Evolutionary conservation across 1,284 basidiomycete genomes (phyloP).

Genomic region (Ustilago lituana): DNA sequence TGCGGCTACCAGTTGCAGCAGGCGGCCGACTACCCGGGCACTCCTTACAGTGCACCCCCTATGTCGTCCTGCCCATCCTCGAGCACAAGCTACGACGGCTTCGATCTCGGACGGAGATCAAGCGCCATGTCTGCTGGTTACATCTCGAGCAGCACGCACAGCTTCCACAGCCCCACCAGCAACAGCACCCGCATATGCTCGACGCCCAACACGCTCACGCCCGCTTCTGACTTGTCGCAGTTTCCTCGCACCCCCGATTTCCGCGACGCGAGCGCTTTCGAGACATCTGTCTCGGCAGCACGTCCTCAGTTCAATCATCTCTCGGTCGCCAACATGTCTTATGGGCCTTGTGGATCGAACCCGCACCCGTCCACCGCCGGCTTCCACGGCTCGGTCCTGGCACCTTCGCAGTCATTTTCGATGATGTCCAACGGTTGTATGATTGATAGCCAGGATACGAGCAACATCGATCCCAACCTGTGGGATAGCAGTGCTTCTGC

Average conservation of each 20-base stretch:
- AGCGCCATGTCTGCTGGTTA: constrained; percentile 29
- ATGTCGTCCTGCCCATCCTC: constrained; percentile 38
- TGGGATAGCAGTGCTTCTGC: constrained; percentile 18
- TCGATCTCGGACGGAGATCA: constrained; percentile 22
- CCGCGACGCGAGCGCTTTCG: constrained; percentile 16
- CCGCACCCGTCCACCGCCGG: constrained; percentile 1
- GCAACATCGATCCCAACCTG: constrained; percentile 24
- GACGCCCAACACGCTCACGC: constrained; percentile 28
- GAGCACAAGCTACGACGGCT: constrained; percentile 17
- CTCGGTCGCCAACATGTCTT: constrained; percentile 25
- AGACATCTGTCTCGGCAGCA: constrained; percentile 3
- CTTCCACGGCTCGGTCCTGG: constrained; percentile 11
- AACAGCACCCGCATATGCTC: constrained; percentile 20
- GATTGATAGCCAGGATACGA: constrained; percentile 4
- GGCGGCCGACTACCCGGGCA: constrained; percentile 15
- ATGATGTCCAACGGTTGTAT: constrained; percentile 17
- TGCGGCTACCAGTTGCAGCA: constrained; percentile 21
- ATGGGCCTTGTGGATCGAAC: constrained; percentile 8
- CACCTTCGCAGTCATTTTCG: constrained; percentile 1
- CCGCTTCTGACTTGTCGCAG: constrained; percentile 21
- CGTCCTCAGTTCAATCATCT: constrained; percentile 26
- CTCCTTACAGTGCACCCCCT: constrained; percentile 27
- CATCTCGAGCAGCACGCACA: constrained; percentile 19
- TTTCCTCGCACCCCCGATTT: constrained; percentile 41
- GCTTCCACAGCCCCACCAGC: constrained; percentile 27